Evolutionary conservation across 495 filamentous ascomycete species (phyloP).

Genomic region (Trichoderma orchidacearum): DNA sequence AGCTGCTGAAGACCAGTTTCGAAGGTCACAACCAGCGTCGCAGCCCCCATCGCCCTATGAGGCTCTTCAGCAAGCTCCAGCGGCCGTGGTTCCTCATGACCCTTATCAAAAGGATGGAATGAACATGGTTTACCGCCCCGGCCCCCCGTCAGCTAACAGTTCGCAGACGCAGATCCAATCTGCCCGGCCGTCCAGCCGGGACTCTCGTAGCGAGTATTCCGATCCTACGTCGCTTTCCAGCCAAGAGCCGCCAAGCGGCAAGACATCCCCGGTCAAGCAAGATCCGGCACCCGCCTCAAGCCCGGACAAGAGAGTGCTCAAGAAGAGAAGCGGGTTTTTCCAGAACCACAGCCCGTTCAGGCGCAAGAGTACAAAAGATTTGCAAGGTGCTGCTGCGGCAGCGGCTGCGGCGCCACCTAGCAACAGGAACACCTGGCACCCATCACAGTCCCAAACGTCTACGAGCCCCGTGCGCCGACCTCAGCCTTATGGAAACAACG

Average conservation of each 20-base stretch:
- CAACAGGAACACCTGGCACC: slow-evolving; percentile 50
- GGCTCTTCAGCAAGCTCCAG: slow-evolving; percentile 36
- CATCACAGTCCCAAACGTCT: slow-evolving; percentile 9
- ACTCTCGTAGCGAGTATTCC: slow-evolving; percentile 83
- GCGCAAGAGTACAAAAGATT: slow-evolving; percentile 82
- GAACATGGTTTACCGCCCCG: slow-evolving; percentile 94
- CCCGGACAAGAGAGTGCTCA: slow-evolving; percentile 56
- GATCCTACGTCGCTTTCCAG: slow-evolving; percentile 87
- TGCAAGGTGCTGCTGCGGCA: slow-evolving; percentile 7
- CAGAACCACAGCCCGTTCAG: slow-evolving; percentile 87
- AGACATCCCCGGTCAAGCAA: slow-evolving; percentile 56
- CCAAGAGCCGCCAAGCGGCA: slow-evolving; percentile 52
- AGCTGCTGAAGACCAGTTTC: background rate
- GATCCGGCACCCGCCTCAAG: slow-evolving; percentile 6
- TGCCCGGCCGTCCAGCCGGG: slow-evolving; percentile 71
- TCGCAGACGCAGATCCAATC: slow-evolving; percentile 50
- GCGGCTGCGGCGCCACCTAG: slow-evolving; percentile 14
- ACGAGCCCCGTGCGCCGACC: slow-evolving; percentile 11
- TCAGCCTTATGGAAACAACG: slow-evolving; percentile 10
- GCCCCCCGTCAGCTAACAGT: slow-evolving; percentile 72
- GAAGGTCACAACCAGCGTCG: background rate
- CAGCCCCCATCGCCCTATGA: slow-evolving; percentile 20
- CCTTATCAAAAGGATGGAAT: slow-evolving; percentile 93
- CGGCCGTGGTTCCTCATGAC: slow-evolving; percentile 70
- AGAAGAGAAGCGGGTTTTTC: slow-evolving; percentile 87